A percentile compares a stretch with the other conserved stretches of the same genome.
phyloP scores from a whole-genome alignment of 78 protist genomes.

The Dictyostelium purpureum region DNA sequence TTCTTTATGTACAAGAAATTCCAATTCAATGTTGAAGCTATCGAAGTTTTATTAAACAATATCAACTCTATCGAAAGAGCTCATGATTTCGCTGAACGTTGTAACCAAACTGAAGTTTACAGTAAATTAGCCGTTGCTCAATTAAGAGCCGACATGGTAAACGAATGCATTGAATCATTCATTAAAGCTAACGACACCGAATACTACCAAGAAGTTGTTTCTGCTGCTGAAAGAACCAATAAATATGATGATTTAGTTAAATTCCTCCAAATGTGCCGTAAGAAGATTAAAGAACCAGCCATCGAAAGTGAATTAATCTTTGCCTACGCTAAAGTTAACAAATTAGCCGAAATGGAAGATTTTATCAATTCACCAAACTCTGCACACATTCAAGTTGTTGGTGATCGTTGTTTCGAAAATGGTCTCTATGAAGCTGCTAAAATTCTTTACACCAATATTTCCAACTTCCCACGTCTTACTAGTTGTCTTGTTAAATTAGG shows the following conservation, averaged over 20 bases:
- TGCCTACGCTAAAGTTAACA: slow-evolving; percentile 96
- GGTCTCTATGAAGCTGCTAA: slow-evolving; percentile 97
- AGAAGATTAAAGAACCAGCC: slow-evolving; percentile 91
- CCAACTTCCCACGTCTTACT: slow-evolving; percentile 96
- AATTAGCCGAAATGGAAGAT: slow-evolving; percentile 98
- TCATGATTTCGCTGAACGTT: slow-evolving; percentile 95
- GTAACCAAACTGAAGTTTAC: slow-evolving; percentile 95
- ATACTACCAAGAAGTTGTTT: slow-evolving; percentile 82
- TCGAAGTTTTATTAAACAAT: slow-evolving; percentile 95
- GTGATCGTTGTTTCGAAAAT: slow-evolving; percentile 97
- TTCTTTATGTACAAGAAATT: slow-evolving; percentile 98
- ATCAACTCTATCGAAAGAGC: slow-evolving; percentile 95
- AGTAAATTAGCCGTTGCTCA: slow-evolving; percentile 95
- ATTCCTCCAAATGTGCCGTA: slow-evolving; percentile 95
- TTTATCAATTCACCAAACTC: slow-evolving; percentile 94
- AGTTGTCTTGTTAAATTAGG: slow-evolving; percentile 93
- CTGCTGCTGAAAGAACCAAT: slow-evolving; percentile 82
- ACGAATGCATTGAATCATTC: slow-evolving; percentile 83
- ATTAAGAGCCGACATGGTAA: slow-evolving; percentile 86
- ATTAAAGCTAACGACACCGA: slow-evolving; percentile 87
- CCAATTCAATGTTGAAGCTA: slow-evolving; percentile 93
- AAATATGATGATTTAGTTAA: slow-evolving; percentile 86
- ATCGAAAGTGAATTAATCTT: slow-evolving; percentile 98
- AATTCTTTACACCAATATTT: slow-evolving; percentile 93
- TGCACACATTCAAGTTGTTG: slow-evolving; percentile 92